phyloP scores from a whole-genome alignment of 2,329 filamentous ascomycete species.

The Colletotrichum abscissum region DNA sequence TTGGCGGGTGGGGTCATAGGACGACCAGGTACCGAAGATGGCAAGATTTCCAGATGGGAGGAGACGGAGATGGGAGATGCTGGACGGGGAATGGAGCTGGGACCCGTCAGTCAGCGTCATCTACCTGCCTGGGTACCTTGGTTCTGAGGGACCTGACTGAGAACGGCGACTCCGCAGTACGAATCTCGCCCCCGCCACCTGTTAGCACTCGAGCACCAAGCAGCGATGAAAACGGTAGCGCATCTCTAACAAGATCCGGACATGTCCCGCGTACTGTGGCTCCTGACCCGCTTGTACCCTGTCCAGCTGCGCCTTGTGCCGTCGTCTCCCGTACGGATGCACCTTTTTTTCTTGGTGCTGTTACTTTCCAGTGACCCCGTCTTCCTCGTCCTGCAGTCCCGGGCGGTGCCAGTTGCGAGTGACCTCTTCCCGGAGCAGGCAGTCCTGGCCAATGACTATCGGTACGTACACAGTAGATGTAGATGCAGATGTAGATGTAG shows the following conservation, averaged over 20 bases:
- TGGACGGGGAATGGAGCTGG: conserved; percentile 11
- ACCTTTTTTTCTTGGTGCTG: neutral
- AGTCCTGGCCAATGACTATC: neutral
- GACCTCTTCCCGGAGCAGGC: neutral
- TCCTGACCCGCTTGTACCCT: conserved; percentile 1
- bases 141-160: neutral
- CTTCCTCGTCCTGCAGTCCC: neutral
- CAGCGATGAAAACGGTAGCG: neutral
- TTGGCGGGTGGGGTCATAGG: neutral
- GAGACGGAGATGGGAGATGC: neutral
- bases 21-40: neutral
- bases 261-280: neutral
- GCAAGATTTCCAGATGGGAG: neutral
- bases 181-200: conserved; percentile 14
- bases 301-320: conserved; percentile 1
- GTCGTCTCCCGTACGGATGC: neutral
- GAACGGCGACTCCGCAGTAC: conserved; percentile 32
- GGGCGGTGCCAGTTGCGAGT: conserved; percentile 1
- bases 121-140: neutral
- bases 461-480: neutral
- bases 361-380: neutral
- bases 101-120: conserved; percentile 34
- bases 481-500: neutral
- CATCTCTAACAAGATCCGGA: neutral
- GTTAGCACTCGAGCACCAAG: neutral